A percentile compares a stretch with the other conserved stretches of the same genome.
These are phyloP conservation scores for Pistacia integerrima DNA, from an alignment of 345 rosid genomes.

Conservation along the genomic window DNA sequence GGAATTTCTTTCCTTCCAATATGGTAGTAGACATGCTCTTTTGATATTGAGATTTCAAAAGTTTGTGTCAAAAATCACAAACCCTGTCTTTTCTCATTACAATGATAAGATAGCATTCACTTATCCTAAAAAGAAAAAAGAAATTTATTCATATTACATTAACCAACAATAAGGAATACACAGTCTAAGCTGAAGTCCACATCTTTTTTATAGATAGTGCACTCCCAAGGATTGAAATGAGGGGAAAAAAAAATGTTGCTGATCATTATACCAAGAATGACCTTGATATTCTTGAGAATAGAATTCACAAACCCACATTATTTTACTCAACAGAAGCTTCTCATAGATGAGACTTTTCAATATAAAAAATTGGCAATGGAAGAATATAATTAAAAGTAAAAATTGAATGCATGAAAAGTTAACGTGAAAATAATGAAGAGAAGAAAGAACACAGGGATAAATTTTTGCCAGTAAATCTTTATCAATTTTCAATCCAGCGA, in stretches of 20 bases:
- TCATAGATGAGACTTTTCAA: neutral
- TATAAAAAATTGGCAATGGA: too few relatives aligned
- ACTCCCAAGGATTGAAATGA: neutral
- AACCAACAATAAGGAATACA: neutral
- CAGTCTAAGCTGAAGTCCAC: neutral
- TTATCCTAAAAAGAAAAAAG: neutral
- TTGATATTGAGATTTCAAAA: neutral
- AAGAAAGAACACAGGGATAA: neutral
- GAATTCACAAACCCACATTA: neutral
- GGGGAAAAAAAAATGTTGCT: too few relatives aligned
- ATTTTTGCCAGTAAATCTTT: neutral
- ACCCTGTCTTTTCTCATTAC: neutral
- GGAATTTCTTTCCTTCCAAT: conserved; percentile 10
- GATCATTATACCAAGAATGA: neutral
- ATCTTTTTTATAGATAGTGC: neutral
- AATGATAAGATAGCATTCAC: neutral
- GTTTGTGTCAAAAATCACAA: neutral
- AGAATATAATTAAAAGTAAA: too few relatives aligned
- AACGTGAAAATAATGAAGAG: neutral
- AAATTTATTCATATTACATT: neutral
- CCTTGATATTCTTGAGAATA: neutral
- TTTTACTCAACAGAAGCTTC: neutral
- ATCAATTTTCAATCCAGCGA: neutral
- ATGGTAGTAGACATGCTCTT: neutral
- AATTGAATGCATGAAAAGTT: neutral